A percentile compares a stretch with the other conserved stretches of the same genome.
phyloP scores from a whole-genome alignment of 2,329 filamentous ascomycete genomes.

The Aspergillus sp. region DNA sequence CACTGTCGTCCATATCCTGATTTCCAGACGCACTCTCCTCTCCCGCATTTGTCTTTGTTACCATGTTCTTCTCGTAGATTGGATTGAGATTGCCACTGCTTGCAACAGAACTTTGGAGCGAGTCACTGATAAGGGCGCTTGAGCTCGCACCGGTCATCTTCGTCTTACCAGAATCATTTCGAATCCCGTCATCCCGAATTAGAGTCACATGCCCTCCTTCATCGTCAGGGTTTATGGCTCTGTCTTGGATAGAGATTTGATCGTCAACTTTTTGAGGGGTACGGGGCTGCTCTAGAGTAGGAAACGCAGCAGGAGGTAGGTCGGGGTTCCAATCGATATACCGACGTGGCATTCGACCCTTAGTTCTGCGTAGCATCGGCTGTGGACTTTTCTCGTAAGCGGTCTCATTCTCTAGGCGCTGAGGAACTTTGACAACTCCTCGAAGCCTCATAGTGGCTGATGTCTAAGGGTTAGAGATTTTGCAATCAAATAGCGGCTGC shows the following conservation, averaged over 20 bases:
- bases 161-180: not conserved
- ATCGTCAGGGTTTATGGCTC: not conserved
- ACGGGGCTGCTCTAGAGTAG: constrained; percentile 24
- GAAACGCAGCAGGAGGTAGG: constrained; percentile 35
- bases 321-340: constrained; percentile 31
- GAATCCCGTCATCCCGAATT: not conserved
- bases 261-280: not conserved
- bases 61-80: constrained; percentile 23
- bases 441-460: constrained; percentile 25
- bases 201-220: not conserved
- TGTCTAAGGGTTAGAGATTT: not conserved
- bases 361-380: constrained; percentile 8
- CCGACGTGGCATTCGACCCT: constrained; percentile 6
- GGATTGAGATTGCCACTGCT: constrained; percentile 23
- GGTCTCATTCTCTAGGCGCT: constrained; percentile 21
- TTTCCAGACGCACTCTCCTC: constrained; percentile 1
- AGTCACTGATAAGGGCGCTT: constrained; percentile 7
- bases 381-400: constrained; percentile 8
- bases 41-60: constrained; percentile 7
- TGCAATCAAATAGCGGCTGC: not conserved
- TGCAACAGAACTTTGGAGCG: constrained; percentile 16
- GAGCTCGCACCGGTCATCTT: constrained; percentile 1
- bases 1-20: constrained; percentile 15
- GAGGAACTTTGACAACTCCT: constrained; percentile 21
- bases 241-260: not conserved